Percentiles rank a stretch among this genome's conserved stretches.
phyloP scores from a whole-genome alignment of 495 filamentous ascomycete species.

The Aspergillus haitiensis region DNA sequence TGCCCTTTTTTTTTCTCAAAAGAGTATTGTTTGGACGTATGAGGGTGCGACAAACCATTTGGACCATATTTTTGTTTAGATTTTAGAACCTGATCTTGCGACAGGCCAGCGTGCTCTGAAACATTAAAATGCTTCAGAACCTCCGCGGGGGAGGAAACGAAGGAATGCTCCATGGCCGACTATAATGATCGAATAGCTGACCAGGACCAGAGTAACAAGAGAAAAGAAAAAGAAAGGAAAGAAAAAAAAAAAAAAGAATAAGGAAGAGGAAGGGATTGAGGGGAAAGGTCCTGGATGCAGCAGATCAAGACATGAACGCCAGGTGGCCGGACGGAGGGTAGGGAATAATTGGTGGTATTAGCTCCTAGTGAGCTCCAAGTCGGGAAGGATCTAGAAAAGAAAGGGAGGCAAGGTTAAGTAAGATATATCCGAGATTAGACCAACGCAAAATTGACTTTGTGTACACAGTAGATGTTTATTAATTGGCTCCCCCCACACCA shows the following conservation, averaged over 20 bases:
- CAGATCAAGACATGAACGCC: slow-evolving; percentile 30
- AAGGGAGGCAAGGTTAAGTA: slow-evolving; percentile 19
- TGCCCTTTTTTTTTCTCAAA: not conserved
- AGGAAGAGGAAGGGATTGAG: slow-evolving; percentile 4
- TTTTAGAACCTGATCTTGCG: slow-evolving; percentile 63
- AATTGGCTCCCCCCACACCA: not conserved
- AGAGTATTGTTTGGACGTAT: not conserved
- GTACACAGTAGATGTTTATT: not conserved
- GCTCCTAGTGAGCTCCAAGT: slow-evolving; percentile 12
- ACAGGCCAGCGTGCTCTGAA: slow-evolving; percentile 65
- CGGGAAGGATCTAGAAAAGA: slow-evolving; percentile 26
- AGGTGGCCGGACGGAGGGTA: slow-evolving; percentile 28
- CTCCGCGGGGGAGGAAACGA: slow-evolving; percentile 64
- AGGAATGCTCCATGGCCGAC: slow-evolving; percentile 75
- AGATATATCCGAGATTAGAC: slow-evolving; percentile 6
- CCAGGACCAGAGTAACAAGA: slow-evolving; percentile 24
- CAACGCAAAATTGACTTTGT: slow-evolving; percentile 1
- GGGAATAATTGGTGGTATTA: slow-evolving; percentile 11
- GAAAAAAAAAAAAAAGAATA: slow-evolving; percentile 3
- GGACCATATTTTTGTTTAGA: slow-evolving; percentile 70
- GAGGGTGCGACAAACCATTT: slow-evolving; percentile 65
- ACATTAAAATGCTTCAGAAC: slow-evolving; percentile 73
- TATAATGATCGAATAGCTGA: slow-evolving; percentile 22
- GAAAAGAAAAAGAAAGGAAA: slow-evolving; percentile 28
- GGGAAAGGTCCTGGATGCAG: not conserved